A percentile compares a stretch with the other conserved stretches of the same genome.
phyloP scores from a whole-genome alignment of 2,329 filamentous ascomycete genomes.

The Ramichloridium luteum region DNA sequence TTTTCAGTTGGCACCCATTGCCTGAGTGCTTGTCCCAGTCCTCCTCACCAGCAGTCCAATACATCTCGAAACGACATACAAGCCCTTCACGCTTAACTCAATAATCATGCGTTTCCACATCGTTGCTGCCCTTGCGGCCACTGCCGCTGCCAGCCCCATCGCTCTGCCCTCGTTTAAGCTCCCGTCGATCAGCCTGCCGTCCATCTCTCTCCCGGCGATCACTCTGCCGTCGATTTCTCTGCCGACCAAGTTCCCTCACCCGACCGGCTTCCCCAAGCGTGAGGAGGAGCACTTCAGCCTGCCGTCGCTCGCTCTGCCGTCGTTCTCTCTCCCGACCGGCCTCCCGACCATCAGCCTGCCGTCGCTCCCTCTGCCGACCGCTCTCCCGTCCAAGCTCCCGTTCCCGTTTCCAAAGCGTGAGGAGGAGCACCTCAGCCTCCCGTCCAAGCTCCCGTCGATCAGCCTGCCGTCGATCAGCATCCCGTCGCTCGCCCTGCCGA shows the following conservation, averaged over 20 bases:
- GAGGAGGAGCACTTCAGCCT: too few species aligned
- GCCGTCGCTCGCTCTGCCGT: not conserved
- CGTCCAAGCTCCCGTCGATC: not conserved
- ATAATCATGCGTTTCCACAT: too few species aligned
- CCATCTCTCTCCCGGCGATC: not conserved
- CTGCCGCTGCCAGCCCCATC: too few species aligned
- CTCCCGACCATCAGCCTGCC: not conserved
- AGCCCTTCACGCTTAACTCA: too few species aligned
- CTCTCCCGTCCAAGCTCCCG: not conserved
- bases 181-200: not conserved
- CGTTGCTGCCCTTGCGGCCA: too few species aligned
- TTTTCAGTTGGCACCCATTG: too few species aligned
- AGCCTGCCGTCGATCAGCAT: not conserved
- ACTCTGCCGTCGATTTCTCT: not conserved
- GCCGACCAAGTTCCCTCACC: too few species aligned
- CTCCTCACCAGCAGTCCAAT: too few species aligned
- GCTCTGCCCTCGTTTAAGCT: too few species aligned
- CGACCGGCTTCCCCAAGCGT: too few species aligned
- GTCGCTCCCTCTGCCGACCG: not conserved
- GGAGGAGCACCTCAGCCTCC: not conserved
- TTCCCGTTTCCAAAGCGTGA: not conserved
- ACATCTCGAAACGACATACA: too few species aligned
- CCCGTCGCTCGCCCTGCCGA: not conserved
- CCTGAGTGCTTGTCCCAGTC: too few species aligned
- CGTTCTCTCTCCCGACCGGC: not conserved